Conservation (phyloP, 176 grass and related monocot species). For the Raddia guianensis region DNA sequence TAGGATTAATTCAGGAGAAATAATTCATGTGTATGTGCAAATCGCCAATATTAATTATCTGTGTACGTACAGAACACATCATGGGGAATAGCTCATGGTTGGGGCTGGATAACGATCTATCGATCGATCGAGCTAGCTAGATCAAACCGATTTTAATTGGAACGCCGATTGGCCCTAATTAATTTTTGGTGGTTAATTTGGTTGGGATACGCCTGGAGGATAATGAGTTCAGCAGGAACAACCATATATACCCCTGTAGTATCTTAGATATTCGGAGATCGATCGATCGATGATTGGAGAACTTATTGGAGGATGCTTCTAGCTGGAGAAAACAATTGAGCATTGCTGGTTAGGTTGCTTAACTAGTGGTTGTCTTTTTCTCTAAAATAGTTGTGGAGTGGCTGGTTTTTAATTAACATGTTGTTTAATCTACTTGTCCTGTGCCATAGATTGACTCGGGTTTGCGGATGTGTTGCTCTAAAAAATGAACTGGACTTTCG, state of each 20-base stretch:
- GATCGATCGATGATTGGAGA: background rate
- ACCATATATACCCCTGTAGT: background rate
- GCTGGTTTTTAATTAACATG: too few species aligned
- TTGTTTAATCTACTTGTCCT: too few species aligned
- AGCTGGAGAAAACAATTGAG: background rate
- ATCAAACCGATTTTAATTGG: background rate
- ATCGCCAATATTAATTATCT: background rate
- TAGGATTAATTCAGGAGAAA: background rate
- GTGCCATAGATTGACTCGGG: too few species aligned
- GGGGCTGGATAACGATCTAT: background rate
- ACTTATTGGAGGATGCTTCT: background rate
- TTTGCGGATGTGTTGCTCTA: too few species aligned
- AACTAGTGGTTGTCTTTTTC: too few species aligned
- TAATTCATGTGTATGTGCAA: background rate
- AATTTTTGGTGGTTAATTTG: background rate
- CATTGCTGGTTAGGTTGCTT: too few species aligned
- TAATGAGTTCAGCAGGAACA: background rate
- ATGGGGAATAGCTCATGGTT: background rate
- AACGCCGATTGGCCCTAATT: background rate
- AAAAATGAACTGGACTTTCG: too few species aligned
- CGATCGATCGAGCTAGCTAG: background rate
- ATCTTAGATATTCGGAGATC: background rate
- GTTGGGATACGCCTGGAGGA: background rate
- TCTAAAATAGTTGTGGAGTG: too few species aligned
- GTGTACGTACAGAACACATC: background rate